Evolutionary conservation across 116 monocot species (phyloP), one percentile per base, ranked within the genome.

Genomic region (Dioscorea cayenensis): DNA sequence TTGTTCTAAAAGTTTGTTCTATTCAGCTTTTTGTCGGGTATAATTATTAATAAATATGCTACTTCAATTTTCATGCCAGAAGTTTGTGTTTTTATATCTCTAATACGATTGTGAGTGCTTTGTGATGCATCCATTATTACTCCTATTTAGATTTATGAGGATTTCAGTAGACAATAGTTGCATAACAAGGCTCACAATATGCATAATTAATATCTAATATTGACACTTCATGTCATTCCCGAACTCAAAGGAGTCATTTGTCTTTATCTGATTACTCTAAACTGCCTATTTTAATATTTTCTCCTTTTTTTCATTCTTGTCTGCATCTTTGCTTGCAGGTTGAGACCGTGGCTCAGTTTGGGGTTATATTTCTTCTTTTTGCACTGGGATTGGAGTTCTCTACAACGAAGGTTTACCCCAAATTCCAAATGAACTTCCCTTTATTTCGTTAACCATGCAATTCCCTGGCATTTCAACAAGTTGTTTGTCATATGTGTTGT

Each of bases 351-450:
- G 96, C 96, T 36, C 96, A 96, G 66, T 96, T 96, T 84, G 96
- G 96, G 65, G 92, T 90, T 36, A 96, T 96, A 67, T 96, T 96
- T 82, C 88, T 96, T 71, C 96, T 96, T 69, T 96, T 96, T 88
- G 96, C 96, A 4, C 77, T 96, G 76, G 95, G 96, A 36, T 84
- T 96, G 76, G 96, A 96, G 73, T 96, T 96, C 74, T 96, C 96
- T 23, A 77, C 72, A n/a, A 68, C 92, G 51, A 96, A 96, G 87
- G 96, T 96, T 43, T 28, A 43, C 43, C 3, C 43, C 43, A n/a
- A 55, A 55, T n/a, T 16, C 2, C 18, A 55, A 55, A n/a, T 18
- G n/a, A 16, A 16, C 17, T 55, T 55, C 14, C 14, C 14, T 16
- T 55, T 16, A 55, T 16, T 5, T 55, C 5, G 10, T 55, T 55